Percentiles rank a stretch among this genome's conserved stretches.
phyloP scores from a whole-genome alignment of 768 basidiomycete genomes.

The Boletus rufocinnamomeus region DNA sequence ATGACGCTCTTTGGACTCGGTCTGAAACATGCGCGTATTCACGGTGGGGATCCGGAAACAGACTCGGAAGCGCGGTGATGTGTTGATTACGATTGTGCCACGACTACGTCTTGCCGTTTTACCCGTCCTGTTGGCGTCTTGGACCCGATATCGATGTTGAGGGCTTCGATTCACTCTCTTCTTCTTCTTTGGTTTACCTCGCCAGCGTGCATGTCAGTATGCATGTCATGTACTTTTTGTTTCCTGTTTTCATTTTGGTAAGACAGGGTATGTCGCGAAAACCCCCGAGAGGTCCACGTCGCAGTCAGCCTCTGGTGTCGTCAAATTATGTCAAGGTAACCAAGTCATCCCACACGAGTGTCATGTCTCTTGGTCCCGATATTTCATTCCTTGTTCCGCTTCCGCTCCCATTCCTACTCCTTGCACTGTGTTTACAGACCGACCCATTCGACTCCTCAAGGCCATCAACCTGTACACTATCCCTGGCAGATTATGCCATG shows the following conservation, averaged over 20 bases:
- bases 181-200: background rate
- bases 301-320: background rate
- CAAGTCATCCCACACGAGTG: background rate
- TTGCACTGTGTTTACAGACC: too few species aligned
- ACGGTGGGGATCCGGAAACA: background rate
- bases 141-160: background rate
- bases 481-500: background rate
- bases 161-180: background rate
- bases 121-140: background rate
- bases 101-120: background rate
- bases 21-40: slow-evolving; percentile 6
- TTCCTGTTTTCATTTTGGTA: slow-evolving; percentile 19
- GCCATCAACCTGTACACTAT: background rate
- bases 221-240: slow-evolving; percentile 6
- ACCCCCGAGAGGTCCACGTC: background rate
- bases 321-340: background rate
- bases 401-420: background rate
- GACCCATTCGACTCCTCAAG: too few species aligned
- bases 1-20: slow-evolving; percentile 27
- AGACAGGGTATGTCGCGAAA: background rate
- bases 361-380: background rate
- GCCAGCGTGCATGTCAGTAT: slow-evolving; percentile 2
- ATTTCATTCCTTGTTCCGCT: background rate
- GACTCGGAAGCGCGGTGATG: slow-evolving; percentile 8
- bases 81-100: background rate